A percentile compares a stretch with the other conserved stretches of the same genome.
Evolutionary conservation across 2,329 filamentous ascomycete genomes (phyloP).

Genomic region (Fusarium palustre): DNA sequence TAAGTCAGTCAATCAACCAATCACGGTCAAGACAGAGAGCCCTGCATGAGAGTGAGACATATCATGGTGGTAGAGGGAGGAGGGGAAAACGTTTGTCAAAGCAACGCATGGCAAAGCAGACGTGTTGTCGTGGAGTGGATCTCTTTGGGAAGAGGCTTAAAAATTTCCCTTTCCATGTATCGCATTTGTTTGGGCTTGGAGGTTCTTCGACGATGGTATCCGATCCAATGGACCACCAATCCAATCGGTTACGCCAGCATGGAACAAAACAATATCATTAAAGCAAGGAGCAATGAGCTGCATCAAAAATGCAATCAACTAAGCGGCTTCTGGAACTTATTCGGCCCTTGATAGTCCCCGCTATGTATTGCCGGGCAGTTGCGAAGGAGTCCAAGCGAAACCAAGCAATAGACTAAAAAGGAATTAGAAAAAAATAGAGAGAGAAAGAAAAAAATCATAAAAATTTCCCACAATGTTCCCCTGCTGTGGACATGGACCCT

Average conservation of each 20-base stretch:
- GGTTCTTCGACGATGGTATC: constrained; percentile 17
- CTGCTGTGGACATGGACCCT: constrained; percentile 19
- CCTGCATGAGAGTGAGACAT: constrained; percentile 34
- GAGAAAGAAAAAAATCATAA: constrained; percentile 16
- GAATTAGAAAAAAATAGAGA: constrained; percentile 1
- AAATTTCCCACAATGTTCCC: constrained; percentile 30
- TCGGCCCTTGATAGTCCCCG: constrained; percentile 23
- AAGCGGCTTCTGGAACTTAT: constrained; percentile 41
- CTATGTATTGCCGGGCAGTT: constrained; percentile 23
- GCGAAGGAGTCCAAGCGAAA: constrained; percentile 22
- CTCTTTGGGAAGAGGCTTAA: constrained; percentile 30
- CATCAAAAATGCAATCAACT: neutral
- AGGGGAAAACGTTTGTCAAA: constrained; percentile 18
- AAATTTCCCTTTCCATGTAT: constrained; percentile 12
- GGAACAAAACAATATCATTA: neutral
- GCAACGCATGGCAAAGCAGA: constrained; percentile 2
- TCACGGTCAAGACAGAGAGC: constrained; percentile 9
- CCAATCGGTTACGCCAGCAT: constrained; percentile 6
- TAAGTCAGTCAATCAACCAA: neutral
- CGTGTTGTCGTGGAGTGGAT: constrained; percentile 21
- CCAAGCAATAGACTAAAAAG: constrained; percentile 9
- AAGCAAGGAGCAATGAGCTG: constrained; percentile 22
- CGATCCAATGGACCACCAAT: constrained; percentile 9
- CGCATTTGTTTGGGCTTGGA: constrained; percentile 6
- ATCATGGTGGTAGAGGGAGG: constrained; percentile 7